Percentiles rank a stretch among this genome's conserved stretches.
These are phyloP conservation scores for Neurospora sp. DNA, from an alignment of 495 filamentous ascomycete species.

Conservation along the genomic window DNA sequence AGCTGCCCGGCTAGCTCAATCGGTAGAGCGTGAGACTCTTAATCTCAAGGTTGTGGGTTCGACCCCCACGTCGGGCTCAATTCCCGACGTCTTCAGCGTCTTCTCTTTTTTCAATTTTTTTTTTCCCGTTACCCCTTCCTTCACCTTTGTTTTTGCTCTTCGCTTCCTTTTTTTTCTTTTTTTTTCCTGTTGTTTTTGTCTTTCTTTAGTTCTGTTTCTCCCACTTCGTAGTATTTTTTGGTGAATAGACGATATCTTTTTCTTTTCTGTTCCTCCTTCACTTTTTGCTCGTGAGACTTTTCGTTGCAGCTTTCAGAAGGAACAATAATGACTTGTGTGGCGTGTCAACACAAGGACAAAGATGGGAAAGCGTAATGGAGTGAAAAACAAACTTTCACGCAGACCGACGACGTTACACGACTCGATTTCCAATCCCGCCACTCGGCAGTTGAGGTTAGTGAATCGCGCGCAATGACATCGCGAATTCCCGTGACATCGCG, in stretches of 20 bases:
- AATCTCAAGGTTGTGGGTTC: conserved; percentile 62
- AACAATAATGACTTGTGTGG: no score
- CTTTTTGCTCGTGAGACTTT: no score
- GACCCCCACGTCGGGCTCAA: conserved; percentile 22
- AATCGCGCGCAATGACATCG: background rate
- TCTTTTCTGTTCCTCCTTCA: no score
- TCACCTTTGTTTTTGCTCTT: background rate
- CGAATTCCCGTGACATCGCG: background rate
- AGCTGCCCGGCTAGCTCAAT: conserved; percentile 49
- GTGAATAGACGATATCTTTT: no score
- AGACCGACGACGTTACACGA: background rate
- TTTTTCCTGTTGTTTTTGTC: background rate
- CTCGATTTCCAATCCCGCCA: background rate
- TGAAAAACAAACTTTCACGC: no score
- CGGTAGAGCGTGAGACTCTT: conserved; percentile 68
- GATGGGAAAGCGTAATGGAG: no score
- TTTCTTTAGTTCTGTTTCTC: no score
- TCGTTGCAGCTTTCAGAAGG: no score
- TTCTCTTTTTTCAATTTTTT: background rate
- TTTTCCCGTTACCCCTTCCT: no score
- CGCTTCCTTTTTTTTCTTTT: background rate
- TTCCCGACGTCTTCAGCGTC: background rate
- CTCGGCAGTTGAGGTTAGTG: background rate
- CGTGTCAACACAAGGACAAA: no score
- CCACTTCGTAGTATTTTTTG: no score